Conservation (phyloP, 768 basidiomycete species). For the Tulasnella sp. region DNA sequence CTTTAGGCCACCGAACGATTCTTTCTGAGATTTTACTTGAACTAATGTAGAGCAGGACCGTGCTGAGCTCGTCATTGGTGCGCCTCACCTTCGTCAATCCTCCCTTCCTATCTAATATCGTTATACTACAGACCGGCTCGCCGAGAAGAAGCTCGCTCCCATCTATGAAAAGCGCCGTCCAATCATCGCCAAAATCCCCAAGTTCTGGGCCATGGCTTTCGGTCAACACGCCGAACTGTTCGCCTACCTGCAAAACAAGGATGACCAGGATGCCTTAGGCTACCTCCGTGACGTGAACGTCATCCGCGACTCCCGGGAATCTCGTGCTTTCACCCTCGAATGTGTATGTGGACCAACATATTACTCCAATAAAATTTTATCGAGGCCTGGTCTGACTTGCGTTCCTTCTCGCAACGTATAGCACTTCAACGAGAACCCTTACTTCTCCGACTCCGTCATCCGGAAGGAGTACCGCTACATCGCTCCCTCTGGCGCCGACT, state of each 20-base stretch:
- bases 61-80: not conserved
- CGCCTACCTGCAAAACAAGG: conserved; percentile 55
- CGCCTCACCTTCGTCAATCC: not conserved
- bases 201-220: conserved; percentile 78
- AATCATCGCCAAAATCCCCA: conserved; percentile 50
- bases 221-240: conserved; percentile 57
- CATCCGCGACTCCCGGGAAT: conserved; percentile 56
- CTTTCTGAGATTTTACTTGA: not conserved
- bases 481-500: conserved; percentile 32
- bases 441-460: conserved; percentile 61
- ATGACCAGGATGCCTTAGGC: conserved; percentile 71
- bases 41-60: not conserved
- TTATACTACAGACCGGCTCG: not conserved
- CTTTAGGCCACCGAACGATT: not conserved
- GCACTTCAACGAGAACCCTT: conserved; percentile 81
- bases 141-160: not conserved
- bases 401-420: conserved; percentile 23
- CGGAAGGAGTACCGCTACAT: conserved; percentile 74
- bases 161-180: conserved; percentile 60
- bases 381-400: not conserved
- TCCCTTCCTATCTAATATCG: not conserved
- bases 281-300: conserved; percentile 83
- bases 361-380: not conserved
- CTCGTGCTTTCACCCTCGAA: conserved; percentile 73
- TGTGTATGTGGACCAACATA: conserved; percentile 61